Conservation (phyloP, 1,284 basidiomycete genomes). For the Apiotrichum domesticum region DNA sequence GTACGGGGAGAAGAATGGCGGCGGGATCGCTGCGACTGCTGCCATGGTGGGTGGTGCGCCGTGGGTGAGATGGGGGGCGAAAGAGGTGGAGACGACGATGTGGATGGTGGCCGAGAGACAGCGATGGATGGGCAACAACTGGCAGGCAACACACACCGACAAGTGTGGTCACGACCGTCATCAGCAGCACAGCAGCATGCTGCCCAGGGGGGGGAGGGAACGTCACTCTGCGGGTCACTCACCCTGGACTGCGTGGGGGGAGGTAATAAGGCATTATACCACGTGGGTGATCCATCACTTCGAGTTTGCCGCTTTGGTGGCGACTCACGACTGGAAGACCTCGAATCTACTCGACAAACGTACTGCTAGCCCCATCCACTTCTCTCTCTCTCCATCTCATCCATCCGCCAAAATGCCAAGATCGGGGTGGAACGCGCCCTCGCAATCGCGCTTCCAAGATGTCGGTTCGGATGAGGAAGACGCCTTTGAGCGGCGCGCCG, state of each 20-base stretch:
- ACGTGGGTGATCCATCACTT: neutral
- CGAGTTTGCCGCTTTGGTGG: neutral
- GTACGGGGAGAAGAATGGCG: conserved; percentile 73
- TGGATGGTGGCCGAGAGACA: no score
- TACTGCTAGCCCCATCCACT: neutral
- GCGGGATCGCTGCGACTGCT: conserved; percentile 51
- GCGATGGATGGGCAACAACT: no score
- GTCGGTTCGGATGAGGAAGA: conserved; percentile 35
- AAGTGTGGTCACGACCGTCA: no score
- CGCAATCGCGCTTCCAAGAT: conserved; percentile 35
- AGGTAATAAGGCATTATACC: no score
- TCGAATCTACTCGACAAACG: neutral
- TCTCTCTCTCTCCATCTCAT: neutral
- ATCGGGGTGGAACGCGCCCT: conserved; percentile 24
- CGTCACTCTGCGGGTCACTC: no score
- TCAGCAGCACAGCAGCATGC: no score
- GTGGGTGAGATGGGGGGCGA: no score
- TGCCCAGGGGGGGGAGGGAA: no score
- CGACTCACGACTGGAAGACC: neutral
- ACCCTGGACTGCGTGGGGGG: no score
- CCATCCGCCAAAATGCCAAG: neutral
- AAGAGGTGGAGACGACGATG: no score
- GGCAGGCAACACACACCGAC: no score
- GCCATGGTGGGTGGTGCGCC: conserved; percentile 17
- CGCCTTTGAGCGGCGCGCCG: conserved; percentile 3